phyloP scores from a whole-genome alignment of 2,329 filamentous ascomycete species.

The Didymosphaeria variabile region DNA sequence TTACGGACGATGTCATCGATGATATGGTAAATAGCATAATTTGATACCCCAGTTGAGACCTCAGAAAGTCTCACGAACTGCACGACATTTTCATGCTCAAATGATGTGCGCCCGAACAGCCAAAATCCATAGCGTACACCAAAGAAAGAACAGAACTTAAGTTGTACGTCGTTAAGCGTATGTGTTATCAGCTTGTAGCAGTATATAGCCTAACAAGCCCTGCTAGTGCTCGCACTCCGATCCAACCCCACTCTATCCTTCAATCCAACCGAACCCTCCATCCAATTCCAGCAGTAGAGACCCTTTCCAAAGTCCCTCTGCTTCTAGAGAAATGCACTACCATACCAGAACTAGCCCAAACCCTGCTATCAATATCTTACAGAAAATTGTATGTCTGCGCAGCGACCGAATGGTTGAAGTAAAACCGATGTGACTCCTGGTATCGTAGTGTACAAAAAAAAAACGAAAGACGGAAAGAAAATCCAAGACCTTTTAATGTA shows the following conservation, averaged over 20 bases:
- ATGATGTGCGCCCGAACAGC: too few species aligned
- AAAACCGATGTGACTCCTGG: slow-evolving; percentile 14
- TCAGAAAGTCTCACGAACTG: not conserved
- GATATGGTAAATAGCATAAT: not conserved
- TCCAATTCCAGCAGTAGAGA: slow-evolving; percentile 6
- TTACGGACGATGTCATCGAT: too few species aligned
- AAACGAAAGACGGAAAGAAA: slow-evolving; percentile 14
- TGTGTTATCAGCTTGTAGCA: slow-evolving; percentile 13
- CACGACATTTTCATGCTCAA: not conserved
- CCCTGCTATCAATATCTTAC: slow-evolving; percentile 18
- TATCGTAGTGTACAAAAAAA: slow-evolving; percentile 21
- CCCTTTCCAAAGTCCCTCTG: not conserved
- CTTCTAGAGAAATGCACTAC: slow-evolving; percentile 3
- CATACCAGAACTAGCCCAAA: not conserved
- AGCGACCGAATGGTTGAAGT: slow-evolving; percentile 7
- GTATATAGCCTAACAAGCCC: slow-evolving; percentile 7
- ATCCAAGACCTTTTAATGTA: slow-evolving; percentile 19
- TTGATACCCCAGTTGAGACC: not conserved
- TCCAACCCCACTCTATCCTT: not conserved
- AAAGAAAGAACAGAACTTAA: not conserved
- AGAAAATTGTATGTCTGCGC: slow-evolving; percentile 13
- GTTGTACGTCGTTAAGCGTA: slow-evolving; percentile 12
- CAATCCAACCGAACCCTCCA: not conserved
- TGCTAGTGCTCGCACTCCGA: not conserved
- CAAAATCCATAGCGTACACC: too few species aligned